These are phyloP conservation scores for Peronospora farinosa DNA, from an alignment of 352 stramenopile genomes.

Conservation along the genomic window DNA sequence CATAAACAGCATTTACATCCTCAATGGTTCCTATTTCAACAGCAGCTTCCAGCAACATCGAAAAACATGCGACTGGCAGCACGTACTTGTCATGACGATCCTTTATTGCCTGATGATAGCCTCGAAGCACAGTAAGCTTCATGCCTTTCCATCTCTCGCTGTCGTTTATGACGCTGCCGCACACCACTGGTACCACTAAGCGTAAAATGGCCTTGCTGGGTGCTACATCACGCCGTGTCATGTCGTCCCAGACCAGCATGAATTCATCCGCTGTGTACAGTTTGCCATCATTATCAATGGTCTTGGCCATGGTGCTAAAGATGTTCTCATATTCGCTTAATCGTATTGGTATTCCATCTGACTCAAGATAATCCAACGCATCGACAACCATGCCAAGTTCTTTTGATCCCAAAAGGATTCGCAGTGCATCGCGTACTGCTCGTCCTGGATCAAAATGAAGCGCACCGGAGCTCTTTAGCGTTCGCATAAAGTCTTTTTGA, in stretches of 20 bases:
- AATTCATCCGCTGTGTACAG: conserved; percentile 34
- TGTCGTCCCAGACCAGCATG: conserved; percentile 38
- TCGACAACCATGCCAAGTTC: conserved; percentile 27
- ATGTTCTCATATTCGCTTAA: conserved; percentile 35
- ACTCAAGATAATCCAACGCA: conserved; percentile 33
- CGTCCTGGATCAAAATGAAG: conserved; percentile 22
- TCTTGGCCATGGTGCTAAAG: conserved; percentile 38
- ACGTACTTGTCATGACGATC: conserved; percentile 33
- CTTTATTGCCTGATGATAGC: conserved; percentile 17
- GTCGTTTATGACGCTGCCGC: conserved; percentile 2
- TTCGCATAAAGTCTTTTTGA: conserved; percentile 15
- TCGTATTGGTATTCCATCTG: conserved; percentile 27
- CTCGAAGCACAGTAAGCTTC: conserved; percentile 15
- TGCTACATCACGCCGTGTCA: conserved; percentile 27
- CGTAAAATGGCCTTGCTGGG: conserved; percentile 35
- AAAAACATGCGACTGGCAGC: conserved; percentile 36
- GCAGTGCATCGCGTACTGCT: conserved; percentile 22
- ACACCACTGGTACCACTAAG: conserved; percentile 28
- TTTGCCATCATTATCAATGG: conserved; percentile 1
- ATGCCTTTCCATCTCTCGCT: conserved; percentile 21
- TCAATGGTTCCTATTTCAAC: conserved; percentile 25
- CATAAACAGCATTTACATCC: conserved; percentile 36
- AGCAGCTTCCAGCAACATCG: conserved; percentile 31
- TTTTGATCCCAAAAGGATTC: conserved; percentile 30
- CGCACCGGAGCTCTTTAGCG: conserved; percentile 10